Percentiles rank a stretch among this genome's conserved stretches.
Conservation (phyloP, 2,329 filamentous ascomycete genomes). For the Aureobasidium namibiae region DNA sequence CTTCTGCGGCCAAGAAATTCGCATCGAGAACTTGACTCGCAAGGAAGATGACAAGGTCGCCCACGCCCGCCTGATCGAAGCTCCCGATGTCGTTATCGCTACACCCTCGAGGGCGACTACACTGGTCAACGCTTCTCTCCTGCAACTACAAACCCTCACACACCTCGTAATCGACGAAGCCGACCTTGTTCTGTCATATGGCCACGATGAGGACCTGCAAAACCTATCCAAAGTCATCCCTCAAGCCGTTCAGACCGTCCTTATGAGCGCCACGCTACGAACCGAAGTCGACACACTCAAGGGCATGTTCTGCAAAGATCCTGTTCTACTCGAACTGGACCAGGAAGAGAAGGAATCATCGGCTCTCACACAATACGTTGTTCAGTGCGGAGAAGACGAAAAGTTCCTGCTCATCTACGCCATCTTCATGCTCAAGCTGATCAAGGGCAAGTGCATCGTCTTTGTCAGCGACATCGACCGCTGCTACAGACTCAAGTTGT, state of each 20-base stretch:
- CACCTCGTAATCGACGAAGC: slow-evolving; percentile 90
- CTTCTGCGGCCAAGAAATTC: slow-evolving; percentile 78
- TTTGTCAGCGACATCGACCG: slow-evolving; percentile 81
- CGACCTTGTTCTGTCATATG: slow-evolving; percentile 87
- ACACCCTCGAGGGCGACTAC: slow-evolving; percentile 79
- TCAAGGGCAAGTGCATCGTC: slow-evolving; percentile 84
- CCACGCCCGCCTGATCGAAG: slow-evolving; percentile 73
- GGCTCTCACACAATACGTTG: slow-evolving; percentile 50
- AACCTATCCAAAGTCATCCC: slow-evolving; percentile 70
- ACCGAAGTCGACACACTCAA: slow-evolving; percentile 81
- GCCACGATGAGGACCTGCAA: slow-evolving; percentile 83
- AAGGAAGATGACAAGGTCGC: slow-evolving; percentile 87
- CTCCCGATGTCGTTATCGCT: slow-evolving; percentile 81
- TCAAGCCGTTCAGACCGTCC: slow-evolving; percentile 76
- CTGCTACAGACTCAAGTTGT: slow-evolving; percentile 88
- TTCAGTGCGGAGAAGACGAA: slow-evolving; percentile 92
- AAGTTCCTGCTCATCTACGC: slow-evolving; percentile 91
- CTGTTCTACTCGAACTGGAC: slow-evolving; percentile 71
- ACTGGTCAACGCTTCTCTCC: slow-evolving; percentile 63
- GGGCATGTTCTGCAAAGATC: slow-evolving; percentile 73
- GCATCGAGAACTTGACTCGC: slow-evolving; percentile 77
- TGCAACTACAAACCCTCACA: slow-evolving; percentile 63
- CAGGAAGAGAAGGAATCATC: slow-evolving; percentile 66
- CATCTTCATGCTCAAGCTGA: slow-evolving; percentile 87
- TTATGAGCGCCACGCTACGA: slow-evolving; percentile 90